Evolutionary conservation across 139 green algal genomes (phyloP).

Genomic region (Coelastrella sp.): DNA sequence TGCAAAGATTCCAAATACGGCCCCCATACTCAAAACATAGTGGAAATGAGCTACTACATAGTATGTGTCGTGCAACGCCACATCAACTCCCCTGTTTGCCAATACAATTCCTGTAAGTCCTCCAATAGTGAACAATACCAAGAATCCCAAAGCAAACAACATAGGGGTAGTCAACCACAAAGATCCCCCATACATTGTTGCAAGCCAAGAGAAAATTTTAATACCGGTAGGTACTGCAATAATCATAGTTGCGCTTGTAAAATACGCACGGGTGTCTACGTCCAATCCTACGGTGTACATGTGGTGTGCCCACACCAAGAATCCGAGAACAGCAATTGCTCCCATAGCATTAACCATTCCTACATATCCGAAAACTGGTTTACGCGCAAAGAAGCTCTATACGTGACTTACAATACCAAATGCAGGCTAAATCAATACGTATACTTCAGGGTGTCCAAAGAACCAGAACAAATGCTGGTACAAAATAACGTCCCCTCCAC

Average conservation of each 20-base stretch:
- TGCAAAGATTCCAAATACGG: conserved; percentile 80
- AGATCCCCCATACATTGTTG: conserved; percentile 78
- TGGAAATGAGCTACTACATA: conserved; percentile 81
- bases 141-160: conserved; percentile 79
- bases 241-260: conserved; percentile 84
- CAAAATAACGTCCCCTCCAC: conserved; percentile 40
- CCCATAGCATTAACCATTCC: conserved; percentile 51
- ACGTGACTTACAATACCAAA: conserved; percentile 75
- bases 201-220: conserved; percentile 81
- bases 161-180: conserved; percentile 79
- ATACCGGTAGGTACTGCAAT: conserved; percentile 80
- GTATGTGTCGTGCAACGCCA: conserved; percentile 76
- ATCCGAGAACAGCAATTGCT: conserved; percentile 37
- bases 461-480: conserved; percentile 48
- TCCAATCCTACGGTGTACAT: conserved; percentile 80
- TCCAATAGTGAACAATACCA: conserved; percentile 78
- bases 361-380: conserved; percentile 70
- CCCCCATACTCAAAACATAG: conserved; percentile 82
- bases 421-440: conserved; percentile 73
- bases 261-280: conserved; percentile 78
- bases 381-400: conserved; percentile 68
- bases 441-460: conserved; percentile 51
- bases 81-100: conserved; percentile 69
- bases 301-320: conserved; percentile 59
- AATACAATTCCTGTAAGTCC: conserved; percentile 74